Evolutionary conservation across 2,329 filamentous ascomycete genomes (phyloP), one percentile per base, ranked within the genome.

Genomic region (Lithohypha guttulata): DNA sequence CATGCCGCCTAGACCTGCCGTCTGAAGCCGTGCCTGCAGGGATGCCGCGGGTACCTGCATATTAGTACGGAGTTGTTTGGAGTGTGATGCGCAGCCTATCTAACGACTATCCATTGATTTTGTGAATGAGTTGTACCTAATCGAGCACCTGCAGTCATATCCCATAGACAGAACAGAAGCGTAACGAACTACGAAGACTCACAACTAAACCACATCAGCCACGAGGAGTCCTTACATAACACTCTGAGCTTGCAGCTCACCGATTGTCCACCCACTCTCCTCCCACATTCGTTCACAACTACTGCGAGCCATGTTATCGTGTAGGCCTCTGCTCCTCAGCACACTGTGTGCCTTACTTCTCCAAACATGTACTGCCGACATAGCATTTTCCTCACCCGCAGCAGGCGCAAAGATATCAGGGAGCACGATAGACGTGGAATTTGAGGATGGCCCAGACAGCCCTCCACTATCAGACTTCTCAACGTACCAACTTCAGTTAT

Each of bases 401-500:
- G 63, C 69, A 15, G 75, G 73, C 33, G 61, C 65, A 13, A 62
- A 62, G 10, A 48, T 75, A 15, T 55, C 65, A 32, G 72, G 69
- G 31, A 60, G 65, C 38, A 55, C 65, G 10, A 61, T 81, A 33
- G 64, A 63, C 3, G 62, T 77, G 13, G 59, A 65, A 47, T 80
- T 75, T 75, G 61, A 64, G 42, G 74, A 79, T 13, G 68, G 66
- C 19, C 69, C 69, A 27, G 58, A 59, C 14, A 56, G 62, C 29
- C 73, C 75, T 2, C 53, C 59, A 2, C 54, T 77, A 23, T 53
- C 66, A 6, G 63, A 71, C 41, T 60, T 78, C 28, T 55, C 59
- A 2, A 63, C 64, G 13, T 82, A 76, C 55, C 62, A 71, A 44
- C 56, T 82, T 33, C 71, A 70, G 48, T 60, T 82, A 15, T 74